Base-by-base conservation (phyloP, 768 basidiomycete genomes). In the Gelatoporia subvermispora region DNA sequence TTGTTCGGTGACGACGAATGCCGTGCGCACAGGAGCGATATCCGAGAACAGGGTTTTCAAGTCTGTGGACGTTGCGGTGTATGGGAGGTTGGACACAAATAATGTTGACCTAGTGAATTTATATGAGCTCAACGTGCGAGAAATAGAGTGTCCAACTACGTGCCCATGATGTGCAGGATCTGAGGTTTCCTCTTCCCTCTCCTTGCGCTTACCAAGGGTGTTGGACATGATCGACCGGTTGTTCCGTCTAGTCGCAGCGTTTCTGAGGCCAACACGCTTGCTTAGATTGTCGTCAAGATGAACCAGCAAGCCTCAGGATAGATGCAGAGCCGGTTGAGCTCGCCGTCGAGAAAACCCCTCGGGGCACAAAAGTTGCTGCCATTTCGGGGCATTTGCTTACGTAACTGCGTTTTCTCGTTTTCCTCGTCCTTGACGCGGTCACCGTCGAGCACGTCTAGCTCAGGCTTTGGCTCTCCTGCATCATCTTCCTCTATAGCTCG, bases 31-130 rank as follows among this genome's bases (percentile, higher is more conserved):
- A 23, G 96, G 96, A 1, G 93, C 96, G 54, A 96, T 80, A 65
- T 94, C 92, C 7, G 94, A 97, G 72, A 97, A 96, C 18, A 94
- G 78, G 0, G 93, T 93, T 58, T 90, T 81, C 23, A 98, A 74
- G 67, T 96, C 93, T 41, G 84, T 84, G 7, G 91, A 90, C 8
- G 96, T 97, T 48, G 85, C 90, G 36, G 82, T 80, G 64, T 90
- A 94, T 0, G 95, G 92, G 35, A 99, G 71, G 69, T 93, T 93
- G 9, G 92, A 93, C 46, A 98, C 84, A 67, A 97, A 97, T 48
- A 98, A 70, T 0, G 93, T 97, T 16, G 91, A 81, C 28, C 88
- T 88, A 49, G n/a, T 2, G 25, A 20, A 3, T 36, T 8, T 0
- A 7, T 8, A 4, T 10, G 13, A 10, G 20, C 17, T 25, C 3